These are phyloP conservation scores for Saccharomyces hybrid DNA, from an alignment of 1,139 yeast species.

Conservation along the genomic window DNA sequence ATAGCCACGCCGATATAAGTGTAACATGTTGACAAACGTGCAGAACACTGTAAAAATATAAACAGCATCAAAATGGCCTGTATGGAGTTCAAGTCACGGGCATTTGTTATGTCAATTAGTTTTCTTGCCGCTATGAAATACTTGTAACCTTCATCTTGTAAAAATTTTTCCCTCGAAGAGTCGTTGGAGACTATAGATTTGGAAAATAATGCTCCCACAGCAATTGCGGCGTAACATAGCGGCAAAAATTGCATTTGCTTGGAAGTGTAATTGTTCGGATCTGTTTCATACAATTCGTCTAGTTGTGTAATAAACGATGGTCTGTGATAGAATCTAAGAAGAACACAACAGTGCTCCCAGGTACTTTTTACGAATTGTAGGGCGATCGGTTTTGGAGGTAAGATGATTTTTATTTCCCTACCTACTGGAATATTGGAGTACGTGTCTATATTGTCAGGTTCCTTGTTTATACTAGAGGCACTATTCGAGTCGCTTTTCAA, in stretches of 20 bases:
- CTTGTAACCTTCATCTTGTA: slow-evolving; percentile 77
- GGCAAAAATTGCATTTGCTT: slow-evolving; percentile 68
- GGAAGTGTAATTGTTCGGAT: slow-evolving; percentile 57
- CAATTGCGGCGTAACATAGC: slow-evolving; percentile 63
- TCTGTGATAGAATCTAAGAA: slow-evolving; percentile 79
- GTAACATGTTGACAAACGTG: slow-evolving; percentile 82
- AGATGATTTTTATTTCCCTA: slow-evolving; percentile 52
- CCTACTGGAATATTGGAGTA: slow-evolving; percentile 34
- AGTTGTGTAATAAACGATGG: slow-evolving; percentile 65
- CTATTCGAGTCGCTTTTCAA: slow-evolving; percentile 5
- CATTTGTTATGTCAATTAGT: slow-evolving; percentile 66
- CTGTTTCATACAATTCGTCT: slow-evolving; percentile 55
- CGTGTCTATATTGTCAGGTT: slow-evolving; percentile 26
- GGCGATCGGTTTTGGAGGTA: slow-evolving; percentile 75
- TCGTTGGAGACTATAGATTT: slow-evolving; percentile 40
- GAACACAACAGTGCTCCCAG: slow-evolving; percentile 84
- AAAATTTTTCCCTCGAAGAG: slow-evolving; percentile 41
- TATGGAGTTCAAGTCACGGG: slow-evolving; percentile 54
- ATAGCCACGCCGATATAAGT: slow-evolving; percentile 89
- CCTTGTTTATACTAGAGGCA: slow-evolving; percentile 4
- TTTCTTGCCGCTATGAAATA: slow-evolving; percentile 84
- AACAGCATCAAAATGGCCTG: slow-evolving; percentile 67
- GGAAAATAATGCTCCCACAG: slow-evolving; percentile 69
- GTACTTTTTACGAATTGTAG: slow-evolving; percentile 66
- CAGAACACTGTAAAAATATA: slow-evolving; percentile 81